A percentile compares a stretch with the other conserved stretches of the same genome.
Conservation (phyloP, 208 protist species). For the Acanthamoeba lenticulata region DNA sequence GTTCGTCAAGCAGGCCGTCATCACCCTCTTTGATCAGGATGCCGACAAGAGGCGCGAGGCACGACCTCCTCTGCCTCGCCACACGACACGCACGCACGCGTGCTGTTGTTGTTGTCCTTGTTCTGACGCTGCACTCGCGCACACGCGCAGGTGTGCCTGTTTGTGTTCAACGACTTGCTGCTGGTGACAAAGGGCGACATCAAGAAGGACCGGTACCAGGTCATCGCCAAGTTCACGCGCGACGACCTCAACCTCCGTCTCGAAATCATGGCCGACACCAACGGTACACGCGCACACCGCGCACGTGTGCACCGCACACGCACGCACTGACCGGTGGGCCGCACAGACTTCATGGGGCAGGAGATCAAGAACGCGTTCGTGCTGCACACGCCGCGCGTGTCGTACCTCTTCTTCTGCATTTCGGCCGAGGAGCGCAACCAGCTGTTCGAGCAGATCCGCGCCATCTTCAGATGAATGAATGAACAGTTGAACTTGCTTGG, state of each 20-base stretch:
- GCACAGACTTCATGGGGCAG: slow-evolving; percentile 58
- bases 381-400: slow-evolving; percentile 41
- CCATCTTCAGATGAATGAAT: background rate
- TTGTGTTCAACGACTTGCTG: slow-evolving; percentile 34
- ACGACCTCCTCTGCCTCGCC: background rate
- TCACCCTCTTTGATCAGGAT: slow-evolving; percentile 47
- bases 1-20: background rate
- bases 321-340: too few species aligned
- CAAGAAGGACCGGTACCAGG: slow-evolving; percentile 27
- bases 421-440: background rate
- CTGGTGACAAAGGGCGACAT: slow-evolving; percentile 2
- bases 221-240: background rate
- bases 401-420: slow-evolving; percentile 45
- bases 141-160: background rate
- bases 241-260: slow-evolving; percentile 15
- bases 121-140: background rate
- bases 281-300: background rate
- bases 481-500: too few species aligned
- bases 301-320: background rate
- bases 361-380: slow-evolving; percentile 58
- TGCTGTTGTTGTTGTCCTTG: background rate
- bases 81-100: background rate
- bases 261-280: slow-evolving; percentile 47
- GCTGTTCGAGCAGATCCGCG: background rate
- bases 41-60: slow-evolving; percentile 22